Percentiles rank a stretch among this genome's conserved stretches.
phyloP scores from a whole-genome alignment of 306 rosid genomes.

The Trichosanthes truncata region DNA sequence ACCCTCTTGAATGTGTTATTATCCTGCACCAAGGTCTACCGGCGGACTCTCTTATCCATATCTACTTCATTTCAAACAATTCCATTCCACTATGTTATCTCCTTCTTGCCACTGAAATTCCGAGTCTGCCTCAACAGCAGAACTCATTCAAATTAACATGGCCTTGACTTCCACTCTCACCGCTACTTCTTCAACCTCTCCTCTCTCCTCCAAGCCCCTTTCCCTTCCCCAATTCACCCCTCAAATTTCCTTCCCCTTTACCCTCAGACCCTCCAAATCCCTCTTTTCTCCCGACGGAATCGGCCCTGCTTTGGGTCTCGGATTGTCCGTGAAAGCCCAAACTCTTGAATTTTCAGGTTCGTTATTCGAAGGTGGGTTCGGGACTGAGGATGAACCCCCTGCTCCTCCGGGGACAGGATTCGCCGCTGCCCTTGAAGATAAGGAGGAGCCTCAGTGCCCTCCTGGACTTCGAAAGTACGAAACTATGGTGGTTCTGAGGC shows the following conservation, averaged over 20 bases:
- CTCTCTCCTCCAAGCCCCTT: slow-evolving; percentile 6
- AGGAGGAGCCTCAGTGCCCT: slow-evolving; percentile 78
- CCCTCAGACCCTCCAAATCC: slow-evolving; percentile 13
- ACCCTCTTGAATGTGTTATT: background rate
- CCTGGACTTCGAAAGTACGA: slow-evolving; percentile 69
- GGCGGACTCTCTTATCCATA: background rate
- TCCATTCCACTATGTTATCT: background rate
- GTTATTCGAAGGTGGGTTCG: slow-evolving; percentile 62
- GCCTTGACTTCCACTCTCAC: slow-evolving; percentile 10
- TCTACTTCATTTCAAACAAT: background rate
- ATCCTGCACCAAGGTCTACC: background rate
- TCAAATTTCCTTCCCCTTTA: slow-evolving; percentile 18
- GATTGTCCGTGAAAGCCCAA: slow-evolving; percentile 31
- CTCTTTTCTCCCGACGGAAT: background rate
- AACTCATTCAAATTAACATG: background rate
- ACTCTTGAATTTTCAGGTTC: slow-evolving; percentile 60
- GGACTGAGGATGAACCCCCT: slow-evolving; percentile 50
- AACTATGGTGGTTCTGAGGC: slow-evolving; percentile 61
- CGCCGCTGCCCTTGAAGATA: slow-evolving; percentile 49
- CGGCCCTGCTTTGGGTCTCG: background rate
- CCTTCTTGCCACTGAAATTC: background rate
- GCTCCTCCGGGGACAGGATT: slow-evolving; percentile 31
- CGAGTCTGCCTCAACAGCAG: slow-evolving; percentile 1
- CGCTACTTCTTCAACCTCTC: background rate
- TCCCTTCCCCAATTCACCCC: slow-evolving; percentile 5